Base-by-base conservation (phyloP, 352 stramenopile genomes). In the Phytopythium kandeliae region DNA sequence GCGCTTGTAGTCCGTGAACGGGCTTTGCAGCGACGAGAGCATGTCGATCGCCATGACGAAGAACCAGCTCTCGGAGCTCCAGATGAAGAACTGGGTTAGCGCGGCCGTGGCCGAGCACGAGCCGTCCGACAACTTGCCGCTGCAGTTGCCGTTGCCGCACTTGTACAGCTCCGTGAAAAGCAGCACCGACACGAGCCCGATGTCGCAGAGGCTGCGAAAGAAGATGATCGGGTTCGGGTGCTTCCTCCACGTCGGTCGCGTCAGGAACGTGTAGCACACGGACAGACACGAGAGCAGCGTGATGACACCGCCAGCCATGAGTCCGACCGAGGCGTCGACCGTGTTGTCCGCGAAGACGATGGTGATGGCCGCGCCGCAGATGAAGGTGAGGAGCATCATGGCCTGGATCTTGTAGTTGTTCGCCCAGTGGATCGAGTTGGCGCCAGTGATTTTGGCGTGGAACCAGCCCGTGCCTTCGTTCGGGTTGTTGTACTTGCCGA, bases 381-480 rank as follows among this genome's bases (percentile, higher is more conserved):
- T 58, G 49, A 94, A 83, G 46, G 83, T 57, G 26, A 90, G 58
- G 48, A 92, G 85, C 80, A 94, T 92, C 35, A 67, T 45, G 30
- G 63, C 55, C 66, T 94, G 83, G 54, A 94, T 90, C 59, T 89
- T 87, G 76, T 89, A 90, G 67, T 94, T 94, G 71, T 94, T 92
- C 48, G 71, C 78, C 78, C 81, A 92, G 47, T 92, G 78, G 53
- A 89, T 85, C 15, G 83, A 74, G 60, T 84, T 89, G 54, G 89
- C 83, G 42, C 92, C 70, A 50, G 86, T 89, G 53, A 91, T 92
- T 60, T 94, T 94, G 41, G 72, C 75, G 57, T 92, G 82, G 66
- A 92, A 92, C 82, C 82, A 92, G 48, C 82, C 82, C 36, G 84
- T 67, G 24, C 78, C 79, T 58, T 91, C 79, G 45, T 66, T 74